phyloP scores from a whole-genome alignment of 1,284 basidiomycete species.

The Trametes sp. region DNA sequence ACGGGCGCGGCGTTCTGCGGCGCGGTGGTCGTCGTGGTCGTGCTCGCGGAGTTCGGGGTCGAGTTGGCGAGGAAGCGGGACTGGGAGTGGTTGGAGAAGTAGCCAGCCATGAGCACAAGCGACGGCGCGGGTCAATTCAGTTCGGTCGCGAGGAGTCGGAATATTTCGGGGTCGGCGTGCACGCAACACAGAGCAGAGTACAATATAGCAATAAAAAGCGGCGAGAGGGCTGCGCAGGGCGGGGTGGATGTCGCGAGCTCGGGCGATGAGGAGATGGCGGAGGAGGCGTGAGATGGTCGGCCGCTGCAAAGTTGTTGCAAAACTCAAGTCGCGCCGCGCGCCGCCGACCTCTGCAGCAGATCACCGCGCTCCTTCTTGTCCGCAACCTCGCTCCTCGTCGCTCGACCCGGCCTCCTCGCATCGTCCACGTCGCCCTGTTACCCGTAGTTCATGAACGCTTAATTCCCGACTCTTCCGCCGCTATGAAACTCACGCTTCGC shows the following conservation, averaged over 20 bases:
- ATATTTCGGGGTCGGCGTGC: neutral
- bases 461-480: slow-evolving; percentile 18
- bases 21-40: slow-evolving; percentile 38
- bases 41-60: slow-evolving; percentile 32
- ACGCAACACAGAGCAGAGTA: slow-evolving; percentile 7
- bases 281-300: slow-evolving; percentile 31
- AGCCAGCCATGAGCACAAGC: slow-evolving; percentile 51
- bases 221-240: neutral
- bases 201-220: slow-evolving; percentile 22
- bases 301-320: slow-evolving; percentile 20
- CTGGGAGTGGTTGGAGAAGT: slow-evolving; percentile 84
- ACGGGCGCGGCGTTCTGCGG: slow-evolving; percentile 31
- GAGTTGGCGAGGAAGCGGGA: slow-evolving; percentile 70
- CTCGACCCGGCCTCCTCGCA: slow-evolving; percentile 1
- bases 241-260: slow-evolving; percentile 6
- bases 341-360: neutral
- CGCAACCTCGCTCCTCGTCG: slow-evolving; percentile 10
- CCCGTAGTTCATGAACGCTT: slow-evolving; percentile 32
- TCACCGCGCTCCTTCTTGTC: slow-evolving; percentile 17
- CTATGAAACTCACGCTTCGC: slow-evolving; percentile 81
- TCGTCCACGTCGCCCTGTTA: slow-evolving; percentile 10
- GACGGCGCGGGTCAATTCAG: slow-evolving; percentile 5
- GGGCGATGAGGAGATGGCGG: slow-evolving; percentile 14
- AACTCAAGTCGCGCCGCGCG: slow-evolving; percentile 15
- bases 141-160: neutral